Evolutionary conservation across 169 alveolate genomes (phyloP).

Genomic region (Besnoitia besnoiti): DNA sequence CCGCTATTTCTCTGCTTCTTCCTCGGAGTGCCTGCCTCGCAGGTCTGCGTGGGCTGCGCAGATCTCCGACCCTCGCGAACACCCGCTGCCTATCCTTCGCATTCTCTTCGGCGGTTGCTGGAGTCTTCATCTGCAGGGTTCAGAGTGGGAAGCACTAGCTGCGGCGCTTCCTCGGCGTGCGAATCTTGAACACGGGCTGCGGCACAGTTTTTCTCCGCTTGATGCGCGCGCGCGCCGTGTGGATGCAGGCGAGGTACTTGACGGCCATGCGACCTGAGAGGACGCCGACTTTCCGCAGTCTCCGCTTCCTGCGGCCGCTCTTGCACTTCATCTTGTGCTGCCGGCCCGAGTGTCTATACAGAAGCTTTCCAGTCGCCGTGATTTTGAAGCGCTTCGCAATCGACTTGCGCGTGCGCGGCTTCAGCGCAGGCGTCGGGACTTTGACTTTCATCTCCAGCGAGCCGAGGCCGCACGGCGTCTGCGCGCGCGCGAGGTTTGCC

Average conservation of each 20-base stretch:
- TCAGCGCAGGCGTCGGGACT: constrained; percentile 76
- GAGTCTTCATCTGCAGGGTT: too few relatives aligned
- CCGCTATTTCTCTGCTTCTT: too few relatives aligned
- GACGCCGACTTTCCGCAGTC: constrained; percentile 45
- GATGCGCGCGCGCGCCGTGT: constrained; percentile 5
- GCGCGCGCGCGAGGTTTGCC: background rate
- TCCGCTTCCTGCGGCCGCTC: constrained; percentile 64
- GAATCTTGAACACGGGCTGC: background rate
- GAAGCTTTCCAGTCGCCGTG: constrained; percentile 84
- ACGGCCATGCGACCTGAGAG: background rate
- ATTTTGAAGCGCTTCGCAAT: constrained; percentile 84
- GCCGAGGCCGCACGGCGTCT: background rate
- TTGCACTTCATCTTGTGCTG: constrained; percentile 77
- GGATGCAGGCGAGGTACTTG: constrained; percentile 19
- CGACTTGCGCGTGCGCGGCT: constrained; percentile 84
- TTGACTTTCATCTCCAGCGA: background rate
- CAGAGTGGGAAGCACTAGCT: too few relatives aligned
- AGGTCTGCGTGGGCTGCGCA: too few relatives aligned
- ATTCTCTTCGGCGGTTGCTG: too few relatives aligned
- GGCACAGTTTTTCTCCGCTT: background rate
- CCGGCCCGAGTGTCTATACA: constrained; percentile 80
- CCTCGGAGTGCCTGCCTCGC: too few relatives aligned
- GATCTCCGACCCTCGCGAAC: too few relatives aligned
- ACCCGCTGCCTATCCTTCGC: too few relatives aligned
- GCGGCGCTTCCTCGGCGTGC: too few relatives aligned